phyloP scores from a whole-genome alignment of 805 yeast species.

The Schwanniomyces sp. region DNA sequence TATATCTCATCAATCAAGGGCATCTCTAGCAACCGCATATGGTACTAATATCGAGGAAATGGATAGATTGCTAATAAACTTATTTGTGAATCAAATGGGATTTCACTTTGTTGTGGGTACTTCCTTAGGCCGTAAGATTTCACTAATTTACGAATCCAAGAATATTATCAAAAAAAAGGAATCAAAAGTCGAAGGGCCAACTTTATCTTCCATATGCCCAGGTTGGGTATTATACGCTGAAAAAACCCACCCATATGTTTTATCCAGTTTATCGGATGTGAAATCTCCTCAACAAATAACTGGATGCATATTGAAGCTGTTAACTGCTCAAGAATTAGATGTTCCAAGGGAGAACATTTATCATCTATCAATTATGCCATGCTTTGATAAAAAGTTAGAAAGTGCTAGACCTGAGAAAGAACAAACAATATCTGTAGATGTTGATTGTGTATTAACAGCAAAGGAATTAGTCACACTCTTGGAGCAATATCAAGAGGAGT shows the following conservation, averaged over 20 bases:
- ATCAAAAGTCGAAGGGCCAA: slow-evolving; percentile 39
- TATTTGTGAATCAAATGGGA: slow-evolving; percentile 62
- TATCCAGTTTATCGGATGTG: slow-evolving; percentile 67
- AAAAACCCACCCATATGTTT: slow-evolving; percentile 85
- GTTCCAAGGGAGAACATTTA: slow-evolving; percentile 49
- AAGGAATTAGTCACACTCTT: slow-evolving; percentile 77
- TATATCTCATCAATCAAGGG: slow-evolving; percentile 82
- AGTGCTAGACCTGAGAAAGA: slow-evolving; percentile 77
- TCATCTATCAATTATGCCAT: slow-evolving; percentile 91
- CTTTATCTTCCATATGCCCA: slow-evolving; percentile 79
- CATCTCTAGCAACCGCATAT: slow-evolving; percentile 74
- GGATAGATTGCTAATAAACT: slow-evolving; percentile 60
- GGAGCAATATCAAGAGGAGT: slow-evolving; percentile 48
- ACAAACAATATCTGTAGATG: slow-evolving; percentile 47
- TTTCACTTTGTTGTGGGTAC: slow-evolving; percentile 80
- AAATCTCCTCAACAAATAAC: slow-evolving; percentile 95
- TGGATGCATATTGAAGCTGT: slow-evolving; percentile 68
- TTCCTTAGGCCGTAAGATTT: slow-evolving; percentile 72
- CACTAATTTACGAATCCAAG: slow-evolving; percentile 47
- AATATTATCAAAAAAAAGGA: slow-evolving; percentile 46
- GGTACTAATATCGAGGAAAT: slow-evolving; percentile 49
- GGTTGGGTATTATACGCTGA: slow-evolving; percentile 97
- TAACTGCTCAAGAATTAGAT: slow-evolving; percentile 31
- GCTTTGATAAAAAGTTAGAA: slow-evolving; percentile 94
- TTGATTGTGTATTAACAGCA: slow-evolving; percentile 93